Evolutionary conservation across 306 rosid genomes (phyloP).

Genomic region (Begonia peltatifolia): DNA sequence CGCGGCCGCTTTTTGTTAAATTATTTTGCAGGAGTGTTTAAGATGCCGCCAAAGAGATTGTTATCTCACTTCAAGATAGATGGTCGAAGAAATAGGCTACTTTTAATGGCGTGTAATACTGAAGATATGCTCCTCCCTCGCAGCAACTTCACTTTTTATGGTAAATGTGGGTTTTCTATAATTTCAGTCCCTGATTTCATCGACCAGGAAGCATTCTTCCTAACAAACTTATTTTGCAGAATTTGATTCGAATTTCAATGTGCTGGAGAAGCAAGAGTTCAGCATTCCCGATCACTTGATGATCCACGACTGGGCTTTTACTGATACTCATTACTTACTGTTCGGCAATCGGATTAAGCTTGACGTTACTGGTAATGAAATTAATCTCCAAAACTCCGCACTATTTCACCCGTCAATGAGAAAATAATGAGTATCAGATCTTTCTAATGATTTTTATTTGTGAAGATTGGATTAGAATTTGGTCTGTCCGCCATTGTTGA

Average conservation of each 20-base stretch:
- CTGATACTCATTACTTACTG: slow-evolving; percentile 53
- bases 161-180: slow-evolving; percentile 16
- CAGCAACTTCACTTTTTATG: slow-evolving; percentile 55
- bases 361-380: slow-evolving; percentile 42
- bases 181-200: too few relatives aligned
- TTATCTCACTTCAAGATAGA: slow-evolving; percentile 86
- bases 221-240: slow-evolving; percentile 19
- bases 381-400: too few relatives aligned
- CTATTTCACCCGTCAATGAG: too few relatives aligned
- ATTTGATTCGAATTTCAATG: slow-evolving; percentile 44
- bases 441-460: too few relatives aligned
- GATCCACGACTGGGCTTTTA: slow-evolving; percentile 98
- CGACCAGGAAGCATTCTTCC: too few relatives aligned
- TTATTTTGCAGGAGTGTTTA: slow-evolving; percentile 47
- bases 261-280: slow-evolving; percentile 42
- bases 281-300: slow-evolving; percentile 69
- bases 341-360: slow-evolving; percentile 89
- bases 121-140: slow-evolving; percentile 89
- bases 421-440: too few relatives aligned
- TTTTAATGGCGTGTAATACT: slow-evolving; percentile 73
- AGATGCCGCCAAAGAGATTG: slow-evolving; percentile 83
- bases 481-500: too few relatives aligned
- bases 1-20: too few relatives aligned
- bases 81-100: slow-evolving; percentile 33
- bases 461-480: too few relatives aligned